phyloP scores from a whole-genome alignment of 2,329 filamentous ascomycete species.

The Phaeosphaeriaceae sp. region DNA sequence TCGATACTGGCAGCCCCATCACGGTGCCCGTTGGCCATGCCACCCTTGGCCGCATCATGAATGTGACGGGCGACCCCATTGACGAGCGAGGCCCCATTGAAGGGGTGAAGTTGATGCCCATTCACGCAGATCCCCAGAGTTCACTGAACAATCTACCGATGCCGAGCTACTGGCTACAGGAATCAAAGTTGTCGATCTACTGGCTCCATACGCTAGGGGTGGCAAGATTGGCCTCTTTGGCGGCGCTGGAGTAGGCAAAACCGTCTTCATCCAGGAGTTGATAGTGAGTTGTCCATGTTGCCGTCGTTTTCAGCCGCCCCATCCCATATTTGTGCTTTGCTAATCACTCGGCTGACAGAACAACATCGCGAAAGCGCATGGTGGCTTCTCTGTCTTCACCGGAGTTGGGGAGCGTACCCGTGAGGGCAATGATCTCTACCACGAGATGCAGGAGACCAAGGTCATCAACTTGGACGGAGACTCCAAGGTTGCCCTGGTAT shows the following conservation, averaged over 20 bases:
- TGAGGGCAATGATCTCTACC: constrained; percentile 99
- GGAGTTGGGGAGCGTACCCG: constrained; percentile 99
- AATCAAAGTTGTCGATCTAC: constrained; percentile 99
- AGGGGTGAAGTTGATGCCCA: constrained; percentile 82
- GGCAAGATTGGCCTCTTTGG: constrained; percentile 99
- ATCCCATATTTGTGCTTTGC: too few species aligned
- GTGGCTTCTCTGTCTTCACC: constrained; percentile 99
- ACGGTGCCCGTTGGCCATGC: constrained; percentile 91
- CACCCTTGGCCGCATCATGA: constrained; percentile 98
- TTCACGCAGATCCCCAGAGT: constrained; percentile 94
- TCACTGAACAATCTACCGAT: constrained; percentile 93
- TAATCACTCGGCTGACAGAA: constrained; percentile 63
- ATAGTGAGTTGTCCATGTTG: constrained; percentile 73
- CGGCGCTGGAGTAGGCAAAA: constrained; percentile 99
- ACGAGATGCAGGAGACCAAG: constrained; percentile 99
- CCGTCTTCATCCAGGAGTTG: constrained; percentile 99
- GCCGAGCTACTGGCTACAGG: constrained; percentile 97
- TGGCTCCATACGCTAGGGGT: constrained; percentile 99
- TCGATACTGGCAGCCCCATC: constrained; percentile 93
- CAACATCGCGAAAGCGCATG: constrained; percentile 99
- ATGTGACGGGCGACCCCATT: constrained; percentile 99
- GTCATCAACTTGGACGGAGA: constrained; percentile 99
- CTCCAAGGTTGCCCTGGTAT: constrained; percentile 98
- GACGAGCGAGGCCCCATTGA: constrained; percentile 99
- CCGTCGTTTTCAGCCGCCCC: too few species aligned